A percentile compares a stretch with the other conserved stretches of the same genome.
Conservation (phyloP, 2,329 filamentous ascomycete species). For the Diaporthe longicolla region DNA sequence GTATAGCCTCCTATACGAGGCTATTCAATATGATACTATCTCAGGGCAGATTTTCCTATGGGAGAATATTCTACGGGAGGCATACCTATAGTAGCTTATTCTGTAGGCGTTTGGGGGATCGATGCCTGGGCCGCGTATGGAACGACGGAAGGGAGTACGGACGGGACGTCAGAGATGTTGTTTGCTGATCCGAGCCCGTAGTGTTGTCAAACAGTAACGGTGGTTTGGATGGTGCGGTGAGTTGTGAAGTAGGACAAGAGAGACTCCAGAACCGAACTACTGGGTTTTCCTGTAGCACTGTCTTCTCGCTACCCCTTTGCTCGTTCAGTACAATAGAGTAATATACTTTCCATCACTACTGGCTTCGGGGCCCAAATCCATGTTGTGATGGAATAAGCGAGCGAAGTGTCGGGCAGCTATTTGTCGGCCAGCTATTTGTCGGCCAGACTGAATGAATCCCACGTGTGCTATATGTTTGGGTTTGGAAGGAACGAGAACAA, state of each 20-base stretch:
- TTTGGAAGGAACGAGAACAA: neutral
- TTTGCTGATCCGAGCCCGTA: slow-evolving; percentile 3
- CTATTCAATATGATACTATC: too few relatives aligned
- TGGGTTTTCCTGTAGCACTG: neutral
- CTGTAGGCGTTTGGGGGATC: too few relatives aligned
- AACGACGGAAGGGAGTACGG: neutral
- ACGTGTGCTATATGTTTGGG: neutral
- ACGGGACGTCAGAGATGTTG: neutral
- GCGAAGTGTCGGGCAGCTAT: fast-evolving
- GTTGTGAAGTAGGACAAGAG: neutral
- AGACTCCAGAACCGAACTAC: neutral
- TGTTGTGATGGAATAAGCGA: neutral
- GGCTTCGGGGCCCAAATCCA: neutral
- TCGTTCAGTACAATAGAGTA: neutral
- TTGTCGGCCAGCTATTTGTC: neutral
- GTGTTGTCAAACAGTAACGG: neutral
- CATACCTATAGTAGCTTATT: too few relatives aligned
- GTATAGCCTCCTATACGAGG: too few relatives aligned
- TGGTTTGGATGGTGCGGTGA: neutral
- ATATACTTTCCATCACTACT: fast-evolving
- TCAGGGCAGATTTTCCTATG: too few relatives aligned
- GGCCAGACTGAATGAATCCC: too few relatives aligned
- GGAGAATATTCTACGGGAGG: too few relatives aligned
- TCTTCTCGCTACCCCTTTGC: neutral
- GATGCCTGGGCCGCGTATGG: too few relatives aligned